phyloP scores from a whole-genome alignment of 2,329 filamentous ascomycete species.

The Drechslerella stenobrocha region DNA sequence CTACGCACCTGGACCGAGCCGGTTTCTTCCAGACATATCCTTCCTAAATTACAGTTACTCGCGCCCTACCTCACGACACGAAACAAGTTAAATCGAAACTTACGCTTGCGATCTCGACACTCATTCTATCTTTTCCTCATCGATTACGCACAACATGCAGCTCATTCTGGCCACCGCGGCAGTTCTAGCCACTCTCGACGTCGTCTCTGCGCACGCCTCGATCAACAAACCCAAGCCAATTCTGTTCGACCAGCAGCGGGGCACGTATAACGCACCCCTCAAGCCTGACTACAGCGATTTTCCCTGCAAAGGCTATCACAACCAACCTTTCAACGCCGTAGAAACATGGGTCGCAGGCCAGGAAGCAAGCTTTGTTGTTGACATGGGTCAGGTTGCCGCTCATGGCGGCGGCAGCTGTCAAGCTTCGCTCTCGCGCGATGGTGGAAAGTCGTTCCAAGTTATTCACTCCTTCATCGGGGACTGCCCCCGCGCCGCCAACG shows the following conservation, averaged over 20 bases:
- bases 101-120: background rate
- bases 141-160: conserved; percentile 15
- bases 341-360: conserved; percentile 50
- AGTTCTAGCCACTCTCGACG: conserved; percentile 57
- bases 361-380: conserved; percentile 39
- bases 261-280: conserved; percentile 70
- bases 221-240: conserved; percentile 64
- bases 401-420: conserved; percentile 95
- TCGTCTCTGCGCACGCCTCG: conserved; percentile 60
- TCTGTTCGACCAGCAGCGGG: conserved; percentile 60
- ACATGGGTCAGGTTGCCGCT: conserved; percentile 61
- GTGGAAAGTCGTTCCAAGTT: conserved; percentile 78
- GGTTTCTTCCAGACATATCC: too few species aligned
- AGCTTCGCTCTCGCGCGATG: conserved; percentile 78
- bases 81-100: too few species aligned
- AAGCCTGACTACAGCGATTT: conserved; percentile 66
- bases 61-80: too few species aligned
- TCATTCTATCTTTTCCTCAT: too few species aligned
- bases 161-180: conserved; percentile 54
- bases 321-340: conserved; percentile 40
- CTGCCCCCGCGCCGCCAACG: conserved; percentile 66
- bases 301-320: conserved; percentile 73
- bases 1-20: too few species aligned
- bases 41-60: too few species aligned
- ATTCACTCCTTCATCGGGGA: conserved; percentile 86